Conservation (phyloP, 2,329 filamentous ascomycete species). For the Aspergillus quadricinctus region DNA sequence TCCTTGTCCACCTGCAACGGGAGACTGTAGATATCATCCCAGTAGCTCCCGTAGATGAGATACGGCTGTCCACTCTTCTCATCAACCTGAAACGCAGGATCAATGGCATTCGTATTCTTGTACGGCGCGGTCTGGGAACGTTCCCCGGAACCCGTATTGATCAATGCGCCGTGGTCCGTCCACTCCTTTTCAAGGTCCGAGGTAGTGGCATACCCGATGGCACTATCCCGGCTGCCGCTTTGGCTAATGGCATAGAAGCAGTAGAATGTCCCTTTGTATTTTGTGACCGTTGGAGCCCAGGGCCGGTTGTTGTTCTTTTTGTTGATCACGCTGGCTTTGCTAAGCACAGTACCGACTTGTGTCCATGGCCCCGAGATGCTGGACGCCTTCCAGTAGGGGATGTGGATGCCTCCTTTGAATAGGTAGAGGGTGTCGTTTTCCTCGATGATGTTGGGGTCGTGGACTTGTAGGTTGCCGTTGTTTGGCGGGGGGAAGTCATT, state of each 20-base stretch:
- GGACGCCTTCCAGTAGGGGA: constrained; percentile 18
- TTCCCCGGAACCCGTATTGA: constrained; percentile 20
- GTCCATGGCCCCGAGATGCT: constrained; percentile 26
- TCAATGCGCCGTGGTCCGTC: constrained; percentile 27
- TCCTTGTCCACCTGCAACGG: constrained; percentile 15
- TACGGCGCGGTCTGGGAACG: constrained; percentile 20
- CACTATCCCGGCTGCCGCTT: constrained; percentile 21
- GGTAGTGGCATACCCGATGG: constrained; percentile 29
- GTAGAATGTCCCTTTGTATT: constrained; percentile 24
- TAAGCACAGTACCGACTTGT: constrained; percentile 22
- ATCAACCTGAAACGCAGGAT: constrained; percentile 23
- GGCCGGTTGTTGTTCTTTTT: constrained; percentile 20
- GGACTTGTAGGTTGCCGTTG: constrained; percentile 14
- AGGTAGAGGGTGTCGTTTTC: constrained; percentile 23
- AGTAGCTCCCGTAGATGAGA: constrained; percentile 30
- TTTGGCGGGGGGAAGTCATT: constrained; percentile 15
- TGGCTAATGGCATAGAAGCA: constrained; percentile 28
- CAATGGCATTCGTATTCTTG: constrained; percentile 28
- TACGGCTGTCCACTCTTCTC: constrained; percentile 17
- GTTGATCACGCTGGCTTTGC: constrained; percentile 21
- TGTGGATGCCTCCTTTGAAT: constrained; percentile 22
- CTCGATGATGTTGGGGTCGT: constrained; percentile 27
- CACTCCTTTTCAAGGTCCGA: constrained; percentile 18
- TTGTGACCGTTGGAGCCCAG: constrained; percentile 27
- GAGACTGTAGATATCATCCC: constrained; percentile 27